Percentiles rank a stretch among this genome's conserved stretches.
Conservation (phyloP, 176 grass and related monocot species). For the Phoenix roebelenii region DNA sequence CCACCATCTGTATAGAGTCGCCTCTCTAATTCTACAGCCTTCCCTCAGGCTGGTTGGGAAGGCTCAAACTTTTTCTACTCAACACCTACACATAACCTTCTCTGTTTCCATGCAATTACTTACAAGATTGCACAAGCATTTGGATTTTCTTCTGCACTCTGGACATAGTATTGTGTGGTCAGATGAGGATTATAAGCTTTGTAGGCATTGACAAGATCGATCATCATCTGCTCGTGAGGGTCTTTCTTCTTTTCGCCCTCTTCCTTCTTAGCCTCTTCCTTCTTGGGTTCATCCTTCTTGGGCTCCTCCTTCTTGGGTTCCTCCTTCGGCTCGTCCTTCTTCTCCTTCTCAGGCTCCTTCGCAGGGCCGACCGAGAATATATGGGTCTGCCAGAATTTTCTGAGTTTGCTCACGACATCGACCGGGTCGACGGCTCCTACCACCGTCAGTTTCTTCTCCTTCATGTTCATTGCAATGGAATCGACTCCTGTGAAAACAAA, state of each 20-base stretch:
- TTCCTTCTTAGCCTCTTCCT: constrained; percentile 9
- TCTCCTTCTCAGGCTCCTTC: constrained; percentile 23
- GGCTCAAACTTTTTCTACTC: no score
- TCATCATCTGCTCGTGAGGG: constrained; percentile 3
- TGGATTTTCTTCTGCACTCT: constrained; percentile 76
- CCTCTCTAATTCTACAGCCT: no score
- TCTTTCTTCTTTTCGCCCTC: constrained; percentile 23
- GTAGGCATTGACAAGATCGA: constrained; percentile 22
- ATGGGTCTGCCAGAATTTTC: constrained; percentile 46
- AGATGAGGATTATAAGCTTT: constrained; percentile 23
- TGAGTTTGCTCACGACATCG: constrained; percentile 60
- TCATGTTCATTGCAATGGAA: constrained; percentile 53
- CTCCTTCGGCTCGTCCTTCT: no score
- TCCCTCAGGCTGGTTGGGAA: no score
- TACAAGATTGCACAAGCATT: constrained; percentile 66
- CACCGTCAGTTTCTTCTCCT: constrained; percentile 70
- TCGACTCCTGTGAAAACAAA: constrained; percentile 51
- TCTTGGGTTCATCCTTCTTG: no score
- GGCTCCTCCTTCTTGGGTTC: no score
- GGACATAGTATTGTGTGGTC: constrained; percentile 27
- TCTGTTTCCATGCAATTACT: neutral
- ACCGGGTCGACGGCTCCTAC: constrained; percentile 65
- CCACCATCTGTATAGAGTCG: no score
- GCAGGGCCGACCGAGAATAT: constrained; percentile 59
- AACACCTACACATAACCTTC: no score